Conservation (phyloP, 129 eudicot species). For the Silybum marianum region DNA sequence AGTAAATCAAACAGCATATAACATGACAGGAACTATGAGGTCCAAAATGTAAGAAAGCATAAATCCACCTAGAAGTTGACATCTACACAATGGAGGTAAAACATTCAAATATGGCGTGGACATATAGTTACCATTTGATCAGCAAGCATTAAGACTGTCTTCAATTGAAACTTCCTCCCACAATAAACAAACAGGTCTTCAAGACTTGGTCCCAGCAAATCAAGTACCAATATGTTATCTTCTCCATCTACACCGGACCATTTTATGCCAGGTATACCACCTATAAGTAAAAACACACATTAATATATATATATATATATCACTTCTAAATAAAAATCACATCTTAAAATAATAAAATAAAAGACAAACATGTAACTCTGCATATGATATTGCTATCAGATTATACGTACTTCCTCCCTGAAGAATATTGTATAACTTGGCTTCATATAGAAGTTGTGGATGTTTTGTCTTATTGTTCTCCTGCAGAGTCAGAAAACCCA, state of each 20-base stretch:
- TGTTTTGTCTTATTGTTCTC: constrained; percentile 91
- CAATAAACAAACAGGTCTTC: constrained; percentile 95
- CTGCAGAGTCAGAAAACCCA: constrained; percentile 43
- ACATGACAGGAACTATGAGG: not conserved
- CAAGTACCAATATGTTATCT: constrained; percentile 86
- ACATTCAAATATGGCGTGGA: not conserved
- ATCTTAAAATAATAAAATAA: not conserved
- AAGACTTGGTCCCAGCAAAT: constrained; percentile 96
- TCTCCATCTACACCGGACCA: constrained; percentile 97
- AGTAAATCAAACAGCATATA: constrained; percentile 10
- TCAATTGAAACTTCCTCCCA: constrained; percentile 87
- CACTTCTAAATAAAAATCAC: not conserved
- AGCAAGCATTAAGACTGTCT: constrained; percentile 95
- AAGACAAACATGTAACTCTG: constrained; percentile 2
- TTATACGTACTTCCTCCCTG: constrained; percentile 94
- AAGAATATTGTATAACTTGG: constrained; percentile 82
- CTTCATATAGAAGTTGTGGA: constrained; percentile 95
- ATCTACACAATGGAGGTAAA: not conserved
- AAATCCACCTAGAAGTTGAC: not conserved
- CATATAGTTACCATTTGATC: constrained; percentile 86
- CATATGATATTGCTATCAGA: constrained; percentile 1
- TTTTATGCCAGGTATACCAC: constrained; percentile 86
- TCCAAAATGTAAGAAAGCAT: not conserved
- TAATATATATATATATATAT: not conserved
- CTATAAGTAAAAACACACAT: constrained; percentile 38